Conservation (phyloP, 192 early-diverging fungal genomes). For the Coemansia sp. region DNA sequence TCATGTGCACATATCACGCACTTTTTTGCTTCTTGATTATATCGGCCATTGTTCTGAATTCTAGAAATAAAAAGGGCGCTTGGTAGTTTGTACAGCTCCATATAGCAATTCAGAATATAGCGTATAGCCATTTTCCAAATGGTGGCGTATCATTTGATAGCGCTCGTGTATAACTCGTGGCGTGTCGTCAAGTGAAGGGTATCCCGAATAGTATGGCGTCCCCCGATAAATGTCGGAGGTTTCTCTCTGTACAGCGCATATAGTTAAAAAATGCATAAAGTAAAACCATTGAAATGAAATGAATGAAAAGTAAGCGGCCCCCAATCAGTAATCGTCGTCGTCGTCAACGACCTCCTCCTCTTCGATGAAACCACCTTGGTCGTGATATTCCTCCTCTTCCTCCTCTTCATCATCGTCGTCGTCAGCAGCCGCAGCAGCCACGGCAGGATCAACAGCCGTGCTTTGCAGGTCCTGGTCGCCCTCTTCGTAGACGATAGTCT, state of each 20-base stretch:
- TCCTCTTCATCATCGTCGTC: slow-evolving; percentile 59
- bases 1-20: slow-evolving; percentile 5
- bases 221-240: not conserved
- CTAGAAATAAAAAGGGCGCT: not conserved
- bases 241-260: not conserved
- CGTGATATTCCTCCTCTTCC: slow-evolving; percentile 36
- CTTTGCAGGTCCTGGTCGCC: slow-evolving; percentile 56
- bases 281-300: not conserved
- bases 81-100: not conserved
- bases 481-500: slow-evolving; percentile 40
- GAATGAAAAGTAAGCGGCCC: not conserved
- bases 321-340: slow-evolving; percentile 14
- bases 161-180: slow-evolving; percentile 4
- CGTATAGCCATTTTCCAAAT: not conserved
- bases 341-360: slow-evolving; percentile 20
- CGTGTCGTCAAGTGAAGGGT: not conserved
- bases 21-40: not conserved
- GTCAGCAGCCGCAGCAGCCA: slow-evolving; percentile 37
- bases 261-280: slow-evolving; percentile 2
- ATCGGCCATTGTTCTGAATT: not conserved
- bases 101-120: not conserved
- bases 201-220: not conserved
- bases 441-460: slow-evolving; percentile 35
- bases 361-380: slow-evolving; percentile 15
- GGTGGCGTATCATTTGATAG: slow-evolving; percentile 1